Base-by-base conservation (phyloP, 192 early-diverging fungal genomes). In the Coemansia umbellata region DNA sequence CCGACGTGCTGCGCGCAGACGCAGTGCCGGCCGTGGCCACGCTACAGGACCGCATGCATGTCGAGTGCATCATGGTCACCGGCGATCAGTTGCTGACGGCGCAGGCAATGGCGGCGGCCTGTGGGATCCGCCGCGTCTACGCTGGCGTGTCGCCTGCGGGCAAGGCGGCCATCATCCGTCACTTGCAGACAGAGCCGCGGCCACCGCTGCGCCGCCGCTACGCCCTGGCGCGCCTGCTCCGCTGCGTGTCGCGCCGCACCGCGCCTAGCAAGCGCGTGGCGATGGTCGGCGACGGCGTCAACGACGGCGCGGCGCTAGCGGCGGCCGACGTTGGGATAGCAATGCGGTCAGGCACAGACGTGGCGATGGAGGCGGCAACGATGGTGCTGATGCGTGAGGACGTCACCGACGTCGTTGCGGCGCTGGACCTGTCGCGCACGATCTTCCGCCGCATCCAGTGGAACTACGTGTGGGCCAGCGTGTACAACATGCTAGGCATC, bases 271-370 rank as follows among this genome's bases (percentile, higher is more conserved):
- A 61, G 55, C 74, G 78, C 11, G 62, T 83, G 50, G 95, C 94
- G 5, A 93, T 98, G 90, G 87, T 96, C 2, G 95, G 95, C 11
- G 95, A 98, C 63, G 95, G 95, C 31, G 86, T 95, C 61, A 98
- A 98, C 53, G 95, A 98, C 53, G 90, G 92, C 7, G 92, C 92
- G 17, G 89, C 91, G 8, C 67, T 98, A 47, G 94, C 91, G 0
- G 81, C 82, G 8, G 79, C 89, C 8, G 84, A 96, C 54, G 68
- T 98, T 11, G 94, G 94, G 1, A 90, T 98, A 58, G 91, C 93
- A 0, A 67, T 96, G 22, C 86, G 83, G 49, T 88, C 87, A 1
- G 95, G 93, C 4, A 93, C 95, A 0, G 95, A 98, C 69, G 91
- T 98, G 37, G 95, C 94, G 0, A 88, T 96, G 77, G 93, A 94